Base-by-base conservation (phyloP, 2,329 filamentous ascomycete genomes). In the Aspergillus sp. region DNA sequence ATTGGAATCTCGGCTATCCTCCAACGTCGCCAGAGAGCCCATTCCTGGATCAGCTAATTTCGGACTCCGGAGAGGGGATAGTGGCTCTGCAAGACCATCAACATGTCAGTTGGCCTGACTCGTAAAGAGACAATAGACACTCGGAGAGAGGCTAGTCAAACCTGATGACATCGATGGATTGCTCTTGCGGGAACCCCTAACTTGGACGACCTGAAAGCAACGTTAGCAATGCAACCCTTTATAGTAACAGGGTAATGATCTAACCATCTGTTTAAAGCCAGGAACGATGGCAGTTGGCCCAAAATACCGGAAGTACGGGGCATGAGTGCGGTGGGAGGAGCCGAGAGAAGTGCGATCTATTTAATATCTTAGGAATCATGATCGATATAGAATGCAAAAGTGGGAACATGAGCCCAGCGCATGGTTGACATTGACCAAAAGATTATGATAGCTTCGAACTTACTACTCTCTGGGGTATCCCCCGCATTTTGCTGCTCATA, bases 281-380 rank as follows among this genome's bases (percentile, higher is more conserved):
- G 89, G 89, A 41, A 93, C 88, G 58, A 95, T 95, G 49, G 89
- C 90, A 1, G 90, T 95, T 0, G 88, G 88, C 0, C 89, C 90
- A 61, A 95, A 93, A 66, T 93, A 95, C 47, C 90, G 77, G 57
- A 95, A 95, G 62, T 93, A 95, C 0, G 89, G 89, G 50, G 95
- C 87, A 42, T 70, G 65, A 7, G 66, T 68, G 43, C 64, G 65
- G 49, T 57, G 56, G 27, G 48, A 59, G 35, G 62, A 63, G 48
- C 64, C 62, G 28, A 68, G 36, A 33, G 65, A 66, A 8, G 65
- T 68, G n/a, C 64, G 62, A 47, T 50, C 66, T 68, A 40, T 30
- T 12, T 10, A 36, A 5, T 27, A 36, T 19, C 19, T 19, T 19
- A 19, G 19, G 19, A 19, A 19, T 19, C 19, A 19, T 19, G 19